A percentile compares a stretch with the other conserved stretches of the same genome.
phyloP scores from a whole-genome alignment of 805 yeast genomes.

The Kazachstania kunashirensis region DNA sequence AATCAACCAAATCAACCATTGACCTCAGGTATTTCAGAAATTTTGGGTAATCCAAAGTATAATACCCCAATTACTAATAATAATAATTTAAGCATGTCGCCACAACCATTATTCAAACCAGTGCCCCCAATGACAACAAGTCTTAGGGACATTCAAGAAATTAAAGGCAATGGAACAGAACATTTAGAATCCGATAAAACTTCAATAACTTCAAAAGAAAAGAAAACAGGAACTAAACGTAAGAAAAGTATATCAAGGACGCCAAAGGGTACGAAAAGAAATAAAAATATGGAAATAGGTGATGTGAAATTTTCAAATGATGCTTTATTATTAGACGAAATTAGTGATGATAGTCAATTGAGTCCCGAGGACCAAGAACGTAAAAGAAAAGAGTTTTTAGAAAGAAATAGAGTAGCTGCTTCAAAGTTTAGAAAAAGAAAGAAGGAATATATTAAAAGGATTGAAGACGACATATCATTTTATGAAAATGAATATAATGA shows the following conservation, averaged over 20 bases:
- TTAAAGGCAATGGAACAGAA: too few relatives aligned
- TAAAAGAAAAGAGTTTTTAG: slow-evolving; percentile 61
- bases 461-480: slow-evolving; percentile 69
- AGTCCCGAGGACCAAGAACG: slow-evolving; percentile 61
- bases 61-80: neutral
- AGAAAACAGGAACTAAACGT: neutral
- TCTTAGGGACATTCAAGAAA: too few relatives aligned
- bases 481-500: slow-evolving; percentile 63
- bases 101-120: too few relatives aligned
- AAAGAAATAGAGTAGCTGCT: slow-evolving; percentile 91
- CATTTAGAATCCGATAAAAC: too few relatives aligned
- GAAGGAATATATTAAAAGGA: slow-evolving; percentile 73
- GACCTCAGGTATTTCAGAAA: slow-evolving; percentile 3
- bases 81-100: neutral
- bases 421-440: slow-evolving; percentile 91
- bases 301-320: too few relatives aligned
- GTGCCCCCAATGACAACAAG: too few relatives aligned
- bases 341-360: too few relatives aligned
- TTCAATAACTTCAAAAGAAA: neutral
- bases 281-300: too few relatives aligned
- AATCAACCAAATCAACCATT: neutral
- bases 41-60: slow-evolving; percentile 1
- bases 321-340: too few relatives aligned
- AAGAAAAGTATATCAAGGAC: neutral
- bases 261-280: too few relatives aligned